Conservation (phyloP, 371 early-diverging fungal species). For the Chytridium lagenaria region DNA sequence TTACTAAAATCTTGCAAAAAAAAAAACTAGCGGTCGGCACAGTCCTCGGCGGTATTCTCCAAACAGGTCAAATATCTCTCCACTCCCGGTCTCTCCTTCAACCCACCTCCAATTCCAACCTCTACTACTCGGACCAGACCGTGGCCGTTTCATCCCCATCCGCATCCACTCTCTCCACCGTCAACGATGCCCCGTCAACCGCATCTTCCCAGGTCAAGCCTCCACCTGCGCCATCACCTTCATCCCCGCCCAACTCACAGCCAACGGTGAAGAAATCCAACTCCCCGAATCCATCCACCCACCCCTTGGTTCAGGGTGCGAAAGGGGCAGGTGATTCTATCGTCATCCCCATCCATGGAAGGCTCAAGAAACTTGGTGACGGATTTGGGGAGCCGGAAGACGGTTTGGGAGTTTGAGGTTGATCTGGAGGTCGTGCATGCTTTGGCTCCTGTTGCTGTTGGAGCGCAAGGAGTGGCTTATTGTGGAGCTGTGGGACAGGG, state of each 20-base stretch:
- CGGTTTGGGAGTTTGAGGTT: constrained; percentile 53
- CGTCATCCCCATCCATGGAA: not conserved
- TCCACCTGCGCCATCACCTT: constrained; percentile 52
- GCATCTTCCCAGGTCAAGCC: constrained; percentile 48
- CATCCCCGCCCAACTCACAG: not conserved
- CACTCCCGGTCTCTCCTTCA: constrained; percentile 12
- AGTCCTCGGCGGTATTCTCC: constrained; percentile 54
- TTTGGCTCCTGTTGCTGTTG: constrained; percentile 18
- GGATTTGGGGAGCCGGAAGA: not conserved
- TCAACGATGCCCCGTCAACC: constrained; percentile 53
- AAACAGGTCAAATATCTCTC: constrained; percentile 41
- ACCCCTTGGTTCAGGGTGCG: constrained; percentile 47
- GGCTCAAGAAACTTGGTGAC: not conserved
- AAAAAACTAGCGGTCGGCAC: constrained; percentile 36
- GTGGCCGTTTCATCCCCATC: constrained; percentile 50
- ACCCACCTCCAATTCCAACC: not conserved
- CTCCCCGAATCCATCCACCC: no score
- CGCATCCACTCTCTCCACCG: constrained; percentile 53
- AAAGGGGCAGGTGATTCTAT: constrained; percentile 52
- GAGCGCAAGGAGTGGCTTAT: constrained; percentile 48
- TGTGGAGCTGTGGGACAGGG: constrained; percentile 52
- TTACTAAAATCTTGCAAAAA: no score
- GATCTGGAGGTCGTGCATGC: constrained; percentile 46
- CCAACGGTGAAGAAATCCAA: not conserved
- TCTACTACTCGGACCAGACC: constrained; percentile 57